Base-by-base conservation (phyloP, 495 filamentous ascomycete genomes). In the Xylaria flabelliformis region DNA sequence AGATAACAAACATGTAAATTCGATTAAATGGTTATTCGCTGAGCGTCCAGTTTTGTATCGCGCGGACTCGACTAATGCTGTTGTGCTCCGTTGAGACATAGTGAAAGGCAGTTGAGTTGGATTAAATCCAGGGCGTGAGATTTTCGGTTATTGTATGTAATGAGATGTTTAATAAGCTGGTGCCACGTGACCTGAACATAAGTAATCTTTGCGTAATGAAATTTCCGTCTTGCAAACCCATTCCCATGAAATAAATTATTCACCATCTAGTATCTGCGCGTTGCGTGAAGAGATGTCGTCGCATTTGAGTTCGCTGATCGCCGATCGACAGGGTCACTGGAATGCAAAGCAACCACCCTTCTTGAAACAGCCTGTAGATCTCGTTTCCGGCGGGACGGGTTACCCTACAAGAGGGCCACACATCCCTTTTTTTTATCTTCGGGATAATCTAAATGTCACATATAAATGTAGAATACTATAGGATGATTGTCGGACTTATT, bases 291-390 rank as follows among this genome's bases (percentile, higher is more conserved):
- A 10, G 51, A 15, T 1, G 53, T 63, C 17, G 55, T 64, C 34
- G 56, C 53, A 62, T 62, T 64, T 64, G n/a, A 50, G 55, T 62
- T 50, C 29, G 56, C 24, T 13, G 56, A 70, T 64, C 56, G 10
- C 50, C 56, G 46, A 70, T 24, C 34, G 32, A 3, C 56, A 17
- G 55, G 46, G 61, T 63, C 34, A 32, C 39, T 61, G 48, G 61
- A 50, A 50, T 50, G 56, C 58, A 32, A n/a, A 39, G 29, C 34
- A 55, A 21, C 4, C 21, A 36, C 29, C 44, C 24, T 68, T 7
- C 24, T 68, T 7, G n/a, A 39, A 39, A 36, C 41, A 64, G 21
- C 24, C 66, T 15, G 34, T 15, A 34, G 42, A 65, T 50, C 63
- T 24, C 24, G 41, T 32, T 34, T 42, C 13, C 5, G 62, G 1